phyloP scores from a whole-genome alignment of 1,139 yeast genomes.

The Candida sojae region DNA sequence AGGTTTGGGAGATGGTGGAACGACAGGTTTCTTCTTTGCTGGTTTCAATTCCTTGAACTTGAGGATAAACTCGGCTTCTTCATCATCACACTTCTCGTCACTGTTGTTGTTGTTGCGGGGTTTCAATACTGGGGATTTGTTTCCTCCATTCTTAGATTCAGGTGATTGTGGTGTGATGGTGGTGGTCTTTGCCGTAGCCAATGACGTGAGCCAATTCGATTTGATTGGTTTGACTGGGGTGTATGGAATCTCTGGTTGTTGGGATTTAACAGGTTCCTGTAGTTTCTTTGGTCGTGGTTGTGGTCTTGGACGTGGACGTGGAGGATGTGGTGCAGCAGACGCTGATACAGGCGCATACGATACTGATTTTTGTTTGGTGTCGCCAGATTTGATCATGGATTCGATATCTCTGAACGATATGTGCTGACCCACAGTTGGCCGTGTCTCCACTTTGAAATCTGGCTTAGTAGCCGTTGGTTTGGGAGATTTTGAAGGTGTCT shows the following conservation, averaged over 20 bases:
- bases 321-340: constrained; percentile 2
- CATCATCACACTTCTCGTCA: neutral
- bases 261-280: constrained; percentile 4
- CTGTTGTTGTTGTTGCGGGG: neutral
- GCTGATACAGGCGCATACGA: constrained; percentile 2
- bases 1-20: constrained; percentile 3
- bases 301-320: constrained; percentile 7
- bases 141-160: constrained; percentile 1
- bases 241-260: constrained; percentile 3
- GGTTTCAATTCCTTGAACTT: neutral
- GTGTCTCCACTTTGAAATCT: neutral
- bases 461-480: neutral
- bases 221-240: constrained; percentile 4
- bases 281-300: constrained; percentile 10
- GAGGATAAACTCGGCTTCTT: neutral
- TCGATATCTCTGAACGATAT: constrained; percentile 27
- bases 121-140: neutral
- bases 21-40: constrained; percentile 2
- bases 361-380: constrained; percentile 4
- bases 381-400: constrained; percentile 15
- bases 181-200: constrained; percentile 6
- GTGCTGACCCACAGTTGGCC: constrained; percentile 9
- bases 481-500: neutral
- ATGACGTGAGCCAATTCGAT: constrained; percentile 9
- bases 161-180: constrained; percentile 9